Evolutionary conservation across 202 grass and related monocot genomes (phyloP).

Genomic region (Dendrocalamus latiflorus): DNA sequence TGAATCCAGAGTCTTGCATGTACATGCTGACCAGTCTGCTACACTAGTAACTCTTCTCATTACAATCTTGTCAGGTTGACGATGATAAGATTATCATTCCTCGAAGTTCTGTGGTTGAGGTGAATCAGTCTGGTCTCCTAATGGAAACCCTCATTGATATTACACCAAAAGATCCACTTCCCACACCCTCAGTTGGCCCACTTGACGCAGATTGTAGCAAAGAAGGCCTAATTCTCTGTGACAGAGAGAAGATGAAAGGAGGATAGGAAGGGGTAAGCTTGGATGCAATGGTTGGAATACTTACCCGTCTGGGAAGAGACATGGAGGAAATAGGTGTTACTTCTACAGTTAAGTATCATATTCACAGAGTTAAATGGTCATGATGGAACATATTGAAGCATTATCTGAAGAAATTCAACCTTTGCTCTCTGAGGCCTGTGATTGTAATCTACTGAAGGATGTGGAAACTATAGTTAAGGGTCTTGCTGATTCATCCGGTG

Average conservation of each 20-base stretch:
- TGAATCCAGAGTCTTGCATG: too few relatives aligned
- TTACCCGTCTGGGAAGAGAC: constrained; percentile 41
- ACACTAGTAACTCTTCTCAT: too few relatives aligned
- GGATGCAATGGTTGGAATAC: constrained; percentile 51
- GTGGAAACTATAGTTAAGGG: constrained; percentile 44
- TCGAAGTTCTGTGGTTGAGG: constrained; percentile 45
- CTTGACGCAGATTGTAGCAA: constrained; percentile 40
- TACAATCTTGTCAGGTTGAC: constrained; percentile 36
- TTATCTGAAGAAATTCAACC: constrained; percentile 51
- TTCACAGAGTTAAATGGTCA: constrained; percentile 12
- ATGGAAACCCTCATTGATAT: constrained; percentile 59
- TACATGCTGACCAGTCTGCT: too few relatives aligned
- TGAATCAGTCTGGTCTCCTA: constrained; percentile 61
- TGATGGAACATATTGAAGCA: constrained; percentile 46
- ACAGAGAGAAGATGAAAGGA: constrained; percentile 44
- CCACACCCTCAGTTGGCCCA: constrained; percentile 36
- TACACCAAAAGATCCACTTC: constrained; percentile 48
- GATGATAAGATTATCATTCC: constrained; percentile 60
- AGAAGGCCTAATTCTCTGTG: constrained; percentile 52
- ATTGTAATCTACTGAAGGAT: constrained; percentile 45
- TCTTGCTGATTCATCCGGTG: constrained; percentile 41
- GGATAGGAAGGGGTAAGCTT: constrained; percentile 53
- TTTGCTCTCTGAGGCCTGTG: constrained; percentile 39
- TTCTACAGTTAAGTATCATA: neutral
- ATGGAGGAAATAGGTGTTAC: constrained; percentile 47